Evolutionary conservation across 2,329 filamentous ascomycete species (phyloP).

Genomic region (Pseudogymnoascus sp.): DNA sequence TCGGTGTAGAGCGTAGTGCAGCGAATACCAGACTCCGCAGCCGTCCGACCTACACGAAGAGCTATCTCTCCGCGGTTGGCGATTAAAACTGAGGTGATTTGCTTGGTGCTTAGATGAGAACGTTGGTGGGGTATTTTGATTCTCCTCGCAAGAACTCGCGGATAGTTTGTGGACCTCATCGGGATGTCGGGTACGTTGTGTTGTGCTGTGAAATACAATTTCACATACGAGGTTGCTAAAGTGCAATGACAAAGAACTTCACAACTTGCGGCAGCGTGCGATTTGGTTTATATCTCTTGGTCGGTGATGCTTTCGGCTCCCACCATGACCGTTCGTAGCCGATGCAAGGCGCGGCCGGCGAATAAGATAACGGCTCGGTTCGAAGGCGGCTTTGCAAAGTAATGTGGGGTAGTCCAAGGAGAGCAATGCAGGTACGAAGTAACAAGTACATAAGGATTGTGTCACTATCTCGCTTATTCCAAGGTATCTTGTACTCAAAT

Average conservation of each 20-base stretch:
- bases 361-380: not conserved
- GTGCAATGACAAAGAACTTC: not conserved
- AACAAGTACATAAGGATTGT: not conserved
- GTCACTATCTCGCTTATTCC: not conserved
- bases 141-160: not conserved
- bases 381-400: not conserved
- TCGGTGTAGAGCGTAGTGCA: conserved; percentile 95
- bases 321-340: conserved; percentile 5
- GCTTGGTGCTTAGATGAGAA: conserved; percentile 27
- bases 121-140: conserved; percentile 1
- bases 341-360: not conserved
- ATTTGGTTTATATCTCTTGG: not conserved
- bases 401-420: not conserved
- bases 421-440: not conserved
- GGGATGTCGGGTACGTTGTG: not conserved
- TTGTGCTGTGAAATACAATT: not conserved
- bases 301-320: conserved; percentile 4
- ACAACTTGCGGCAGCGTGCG: not conserved
- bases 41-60: conserved; percentile 83
- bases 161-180: conserved; percentile 2
- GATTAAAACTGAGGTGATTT: conserved; percentile 77
- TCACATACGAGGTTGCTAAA: not conserved
- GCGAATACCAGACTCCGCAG: conserved; percentile 77
- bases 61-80: conserved; percentile 97
- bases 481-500: not conserved